phyloP scores from a whole-genome alignment of 2,329 filamentous ascomycete species.

The Paradendryphiella salina region DNA sequence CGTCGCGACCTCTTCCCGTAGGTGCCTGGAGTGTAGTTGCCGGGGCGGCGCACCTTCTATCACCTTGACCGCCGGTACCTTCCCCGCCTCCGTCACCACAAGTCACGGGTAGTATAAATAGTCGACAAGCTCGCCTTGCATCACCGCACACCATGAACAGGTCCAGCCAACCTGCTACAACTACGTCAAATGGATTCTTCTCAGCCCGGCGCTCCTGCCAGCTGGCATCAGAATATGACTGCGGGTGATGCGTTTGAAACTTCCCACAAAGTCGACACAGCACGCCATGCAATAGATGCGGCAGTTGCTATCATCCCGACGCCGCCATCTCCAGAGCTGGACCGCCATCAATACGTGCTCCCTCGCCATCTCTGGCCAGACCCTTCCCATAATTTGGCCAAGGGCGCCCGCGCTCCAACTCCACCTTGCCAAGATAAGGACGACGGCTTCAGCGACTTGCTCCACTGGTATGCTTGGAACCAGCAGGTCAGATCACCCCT shows the following conservation, averaged over 20 bases:
- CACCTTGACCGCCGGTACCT: conserved; percentile 5
- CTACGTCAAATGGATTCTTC: conserved; percentile 9
- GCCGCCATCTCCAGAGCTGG: background rate
- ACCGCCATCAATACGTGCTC: background rate
- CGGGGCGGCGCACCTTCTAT: conserved; percentile 2
- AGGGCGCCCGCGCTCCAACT: conserved; percentile 1
- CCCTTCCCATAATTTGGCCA: background rate
- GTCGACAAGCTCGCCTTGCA: background rate
- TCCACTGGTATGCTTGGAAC: background rate
- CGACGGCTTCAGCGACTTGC: background rate
- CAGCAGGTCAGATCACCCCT: background rate
- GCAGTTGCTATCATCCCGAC: conserved; percentile 2
- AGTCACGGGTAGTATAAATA: conserved; percentile 7
- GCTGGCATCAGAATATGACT: background rate
- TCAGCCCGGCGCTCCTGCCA: conserved; percentile 1
- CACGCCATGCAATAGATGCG: background rate
- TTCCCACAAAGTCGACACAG: background rate
- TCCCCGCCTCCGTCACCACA: conserved; percentile 7
- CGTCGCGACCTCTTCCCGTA: background rate
- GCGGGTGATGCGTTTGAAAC: conserved; percentile 2
- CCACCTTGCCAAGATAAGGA: conserved; percentile 6
- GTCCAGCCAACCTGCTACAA: background rate
- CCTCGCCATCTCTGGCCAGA: background rate
- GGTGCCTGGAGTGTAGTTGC: background rate
- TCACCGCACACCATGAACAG: background rate